Evolutionary conservation across 441 rosid genomes (phyloP), one percentile per base, ranked within the genome.

Genomic region (Populus tomentosa): DNA sequence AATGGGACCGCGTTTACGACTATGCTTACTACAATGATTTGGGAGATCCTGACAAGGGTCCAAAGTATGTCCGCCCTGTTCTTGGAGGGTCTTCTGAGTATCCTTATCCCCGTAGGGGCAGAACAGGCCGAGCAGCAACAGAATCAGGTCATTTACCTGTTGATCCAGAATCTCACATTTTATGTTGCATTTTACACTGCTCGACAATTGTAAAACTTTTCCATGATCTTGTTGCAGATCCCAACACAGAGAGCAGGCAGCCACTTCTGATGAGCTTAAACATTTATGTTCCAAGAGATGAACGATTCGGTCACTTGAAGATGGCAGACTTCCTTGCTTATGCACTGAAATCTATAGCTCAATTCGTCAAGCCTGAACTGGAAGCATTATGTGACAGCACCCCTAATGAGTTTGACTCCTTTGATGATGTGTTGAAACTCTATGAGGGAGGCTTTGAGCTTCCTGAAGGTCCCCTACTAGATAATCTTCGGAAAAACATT

Each of bases 81-180:
- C 95, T 94, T 10, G 98, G 97, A 68, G 98, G 98, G 0, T 84
- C 97, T 8, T 38, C 71, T 3, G 84, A 90, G 74, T 88, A 86
- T 78, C 98, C 98, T 67, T 94, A 94, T 80, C 98, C 98, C 73
- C 89, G 98, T 14, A 84, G 97, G 53, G 97, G 94, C 76, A 85
- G 97, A 83, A 94, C 97, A 20, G 81, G 98, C 36, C 80, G 97
- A 26, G 78, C 86, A 50, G 89, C 87, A 2, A 72, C 90, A 14
- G 53, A 69, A 68, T 30, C 83, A 79, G 92, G 94, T 90, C 21
- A 61, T 69, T 24, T 33, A 2, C 36, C 30, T 33, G 24, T 2
- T 66, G 71, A 40, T 13, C 40, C 10, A 10, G 10, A 1, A 13
- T 68, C 70, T 62, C 35, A 24, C 10, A 1, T 61, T 59, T 74